Base-by-base conservation (phyloP, 23 red algal genomes). In the Cyanidiococcus yangmingshanensis region DNA sequence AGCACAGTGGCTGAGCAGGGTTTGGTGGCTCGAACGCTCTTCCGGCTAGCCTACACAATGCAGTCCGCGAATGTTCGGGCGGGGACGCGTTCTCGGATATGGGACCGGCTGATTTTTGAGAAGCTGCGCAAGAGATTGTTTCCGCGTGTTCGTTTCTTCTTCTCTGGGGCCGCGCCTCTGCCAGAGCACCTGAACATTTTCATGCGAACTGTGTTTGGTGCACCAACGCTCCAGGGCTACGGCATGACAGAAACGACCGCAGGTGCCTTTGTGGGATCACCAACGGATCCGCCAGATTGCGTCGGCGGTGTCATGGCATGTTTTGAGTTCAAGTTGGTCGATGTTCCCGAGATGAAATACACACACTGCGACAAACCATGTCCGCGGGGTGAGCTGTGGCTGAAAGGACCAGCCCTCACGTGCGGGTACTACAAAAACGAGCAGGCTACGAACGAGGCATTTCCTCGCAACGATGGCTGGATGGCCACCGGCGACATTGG, bases 281-380 rank as follows among this genome's bases (percentile, higher is more conserved):
- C 92, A 35, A 33, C 37, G 2, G 41, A 58, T 0, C 31, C 82
- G 76, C 68, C 58, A 57, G 39, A 79, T 79, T 2, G 92, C 21
- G 74, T 75, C 15, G 92, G 92, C 2, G 87, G 92, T 12, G 86
- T 87, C 24, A 51, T 96, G 76, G 87, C 92, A 1, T 83, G 87
- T 0, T 79, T 82, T 21, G 51, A 84, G 37, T 77, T 96, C 37
- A 96, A 96, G 79, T 68, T 96, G 27, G 77, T 86, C 39, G 92
- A 96, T 74, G 68, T 96, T 71, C 83, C 92, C 0, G 92, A 96
- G 0, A 96, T 96, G 92, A 80, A 82, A 1, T 96, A 96, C 78
- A 77, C 85, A 30, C 50, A 59, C 2, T 51, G 58, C 21, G 85
- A 96, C 82, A 76, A 81, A 40, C 90, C 90, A 37, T 80, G 79